Evolutionary conservation across 116 monocot species (phyloP).

Genomic region (Phalaenopsis hybrid): DNA sequence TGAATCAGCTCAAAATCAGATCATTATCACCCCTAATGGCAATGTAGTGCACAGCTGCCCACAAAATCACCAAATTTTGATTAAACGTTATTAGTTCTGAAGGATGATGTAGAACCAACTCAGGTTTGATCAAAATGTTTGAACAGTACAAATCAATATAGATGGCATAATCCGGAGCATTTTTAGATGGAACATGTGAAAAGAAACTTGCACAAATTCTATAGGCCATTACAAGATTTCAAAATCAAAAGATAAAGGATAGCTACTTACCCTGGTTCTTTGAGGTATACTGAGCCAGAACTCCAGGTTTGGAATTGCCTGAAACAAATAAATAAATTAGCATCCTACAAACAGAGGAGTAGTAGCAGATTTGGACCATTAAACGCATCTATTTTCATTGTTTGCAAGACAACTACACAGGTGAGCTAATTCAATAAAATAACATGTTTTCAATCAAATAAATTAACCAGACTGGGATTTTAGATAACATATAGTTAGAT

Average conservation of each 20-base stretch:
- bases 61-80: too few species aligned
- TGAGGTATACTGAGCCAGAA: slow-evolving; percentile 71
- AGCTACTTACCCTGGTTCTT: slow-evolving; percentile 44
- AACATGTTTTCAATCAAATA: too few species aligned
- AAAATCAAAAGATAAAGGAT: not conserved
- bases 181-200: not conserved
- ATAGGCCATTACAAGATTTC: not conserved
- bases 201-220: not conserved
- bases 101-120: not conserved
- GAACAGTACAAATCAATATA: too few species aligned
- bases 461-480: not conserved
- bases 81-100: not conserved
- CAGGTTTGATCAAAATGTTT: too few species aligned
- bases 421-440: too few species aligned
- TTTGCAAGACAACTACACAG: too few species aligned
- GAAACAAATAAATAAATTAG: slow-evolving; percentile 12
- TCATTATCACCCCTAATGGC: too few species aligned
- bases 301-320: slow-evolving; percentile 82
- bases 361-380: not conserved
- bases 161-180: too few species aligned
- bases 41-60: too few species aligned
- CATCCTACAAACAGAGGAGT: not conserved
- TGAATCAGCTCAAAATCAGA: too few species aligned
- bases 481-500: not conserved
- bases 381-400: too few species aligned